A percentile compares a stretch with the other conserved stretches of the same genome.
Conservation (phyloP, 345 rosid genomes). For the Citrus mangshanensis region DNA sequence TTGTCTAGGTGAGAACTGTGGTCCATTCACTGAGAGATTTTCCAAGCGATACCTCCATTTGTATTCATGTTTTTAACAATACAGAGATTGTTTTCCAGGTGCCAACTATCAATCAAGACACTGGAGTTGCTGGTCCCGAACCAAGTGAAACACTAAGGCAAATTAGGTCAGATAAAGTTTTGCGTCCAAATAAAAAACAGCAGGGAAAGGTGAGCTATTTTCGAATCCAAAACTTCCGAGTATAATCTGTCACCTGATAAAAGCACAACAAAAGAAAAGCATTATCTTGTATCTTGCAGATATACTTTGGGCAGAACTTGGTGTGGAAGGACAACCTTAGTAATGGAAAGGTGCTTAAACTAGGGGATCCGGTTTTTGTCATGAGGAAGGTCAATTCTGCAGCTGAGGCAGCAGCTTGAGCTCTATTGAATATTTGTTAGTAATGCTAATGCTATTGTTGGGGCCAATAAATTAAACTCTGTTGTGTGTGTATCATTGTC, state of each 20-base stretch:
- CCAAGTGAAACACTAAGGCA: slow-evolving; percentile 61
- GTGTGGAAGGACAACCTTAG: slow-evolving; percentile 51
- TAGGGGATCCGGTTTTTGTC: slow-evolving; percentile 69
- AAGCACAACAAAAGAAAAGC: not conserved
- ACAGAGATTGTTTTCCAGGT: slow-evolving; percentile 33
- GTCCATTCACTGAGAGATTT: not conserved
- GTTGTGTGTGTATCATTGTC: not conserved
- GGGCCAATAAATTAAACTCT: not conserved
- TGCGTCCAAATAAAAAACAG: slow-evolving; percentile 63
- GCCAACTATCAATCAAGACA: slow-evolving; percentile 71
- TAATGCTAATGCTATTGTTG: not conserved
- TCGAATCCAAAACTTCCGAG: not conserved
- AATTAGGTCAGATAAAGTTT: slow-evolving; percentile 56
- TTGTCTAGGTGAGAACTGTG: not conserved
- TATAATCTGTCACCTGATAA: not conserved
- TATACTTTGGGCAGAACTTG: slow-evolving; percentile 82
- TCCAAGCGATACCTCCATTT: not conserved
- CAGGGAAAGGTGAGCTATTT: slow-evolving; percentile 61
- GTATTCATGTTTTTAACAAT: not conserved
- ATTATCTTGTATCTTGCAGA: slow-evolving; percentile 33
- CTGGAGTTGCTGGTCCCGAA: slow-evolving; percentile 55
- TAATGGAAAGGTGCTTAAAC: slow-evolving; percentile 42
- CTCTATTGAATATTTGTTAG: not conserved
- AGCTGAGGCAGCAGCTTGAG: slow-evolving; percentile 72
- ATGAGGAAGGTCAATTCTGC: slow-evolving; percentile 52